Percentiles rank a stretch among this genome's conserved stretches.
Conservation (phyloP, 441 rosid species). For the Erysimum cheiri region DNA sequence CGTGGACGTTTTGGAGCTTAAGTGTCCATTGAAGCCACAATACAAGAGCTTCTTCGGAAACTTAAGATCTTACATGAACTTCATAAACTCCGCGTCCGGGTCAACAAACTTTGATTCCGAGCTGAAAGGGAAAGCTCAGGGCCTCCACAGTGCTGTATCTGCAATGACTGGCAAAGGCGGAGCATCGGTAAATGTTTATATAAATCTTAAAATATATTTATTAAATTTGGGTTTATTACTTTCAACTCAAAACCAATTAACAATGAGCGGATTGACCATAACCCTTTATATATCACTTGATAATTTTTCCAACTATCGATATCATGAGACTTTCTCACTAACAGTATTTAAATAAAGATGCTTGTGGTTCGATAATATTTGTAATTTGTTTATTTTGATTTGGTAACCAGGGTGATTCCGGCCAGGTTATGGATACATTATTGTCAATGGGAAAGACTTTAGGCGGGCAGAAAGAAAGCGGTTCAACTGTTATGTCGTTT, state of each 20-base stretch:
- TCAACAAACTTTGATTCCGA: not conserved
- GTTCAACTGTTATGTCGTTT: not conserved
- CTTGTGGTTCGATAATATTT: not conserved
- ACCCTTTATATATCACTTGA: too few species aligned
- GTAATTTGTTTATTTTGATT: not conserved
- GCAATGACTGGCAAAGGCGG: constrained; percentile 4
- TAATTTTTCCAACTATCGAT: too few species aligned
- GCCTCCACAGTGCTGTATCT: constrained; percentile 3
- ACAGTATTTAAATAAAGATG: not conserved
- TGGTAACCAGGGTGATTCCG: constrained; percentile 24
- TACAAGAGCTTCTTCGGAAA: constrained; percentile 27
- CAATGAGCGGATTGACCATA: too few species aligned
- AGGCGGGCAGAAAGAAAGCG: not conserved
- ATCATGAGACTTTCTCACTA: too few species aligned
- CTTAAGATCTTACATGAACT: constrained; percentile 7
- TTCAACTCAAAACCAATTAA: too few species aligned
- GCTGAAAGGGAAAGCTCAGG: constrained; percentile 28
- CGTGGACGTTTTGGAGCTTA: not conserved
- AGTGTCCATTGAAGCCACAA: constrained; percentile 12
- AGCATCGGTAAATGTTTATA: constrained; percentile 1
- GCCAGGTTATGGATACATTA: not conserved
- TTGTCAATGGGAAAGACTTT: constrained; percentile 34
- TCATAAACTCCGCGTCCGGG: constrained; percentile 15
- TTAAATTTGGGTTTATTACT: too few species aligned
- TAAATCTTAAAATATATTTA: not conserved